phyloP scores from a whole-genome alignment of 1,284 basidiomycete genomes.

The Gymnopus androsaceus region DNA sequence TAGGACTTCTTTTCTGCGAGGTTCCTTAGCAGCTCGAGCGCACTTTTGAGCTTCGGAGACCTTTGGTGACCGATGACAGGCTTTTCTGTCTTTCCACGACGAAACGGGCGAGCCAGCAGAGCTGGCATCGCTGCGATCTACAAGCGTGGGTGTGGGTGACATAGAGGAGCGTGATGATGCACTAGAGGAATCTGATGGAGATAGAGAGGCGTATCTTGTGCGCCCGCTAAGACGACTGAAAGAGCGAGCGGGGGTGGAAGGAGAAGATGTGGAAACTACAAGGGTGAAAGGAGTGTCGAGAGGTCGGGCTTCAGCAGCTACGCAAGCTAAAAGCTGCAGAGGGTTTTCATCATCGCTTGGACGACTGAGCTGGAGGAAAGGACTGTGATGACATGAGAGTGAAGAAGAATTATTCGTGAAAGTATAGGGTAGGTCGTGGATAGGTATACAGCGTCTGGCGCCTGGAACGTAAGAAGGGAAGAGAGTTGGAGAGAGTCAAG shows the following conservation, averaged over 20 bases:
- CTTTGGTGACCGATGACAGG: conserved; percentile 17
- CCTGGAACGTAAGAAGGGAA: conserved; percentile 21
- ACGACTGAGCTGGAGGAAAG: not conserved
- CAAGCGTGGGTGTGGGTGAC: conserved; percentile 12
- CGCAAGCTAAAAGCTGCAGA: conserved; percentile 42
- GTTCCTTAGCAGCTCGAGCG: conserved; percentile 15
- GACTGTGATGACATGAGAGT: conserved; percentile 24
- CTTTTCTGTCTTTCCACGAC: conserved; percentile 8
- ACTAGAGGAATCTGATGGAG: conserved; percentile 5
- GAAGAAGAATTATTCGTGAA: conserved; percentile 27
- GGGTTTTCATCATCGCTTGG: conserved; percentile 25
- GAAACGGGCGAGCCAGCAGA: conserved; percentile 4
- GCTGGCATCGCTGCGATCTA: conserved; percentile 9
- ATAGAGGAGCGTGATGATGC: conserved; percentile 7
- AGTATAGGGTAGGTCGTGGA: conserved; percentile 17
- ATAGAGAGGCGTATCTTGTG: not conserved
- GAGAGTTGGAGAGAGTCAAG: conserved; percentile 12
- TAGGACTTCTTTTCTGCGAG: conserved; percentile 23
- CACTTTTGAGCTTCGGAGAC: conserved; percentile 12
- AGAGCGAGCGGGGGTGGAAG: conserved; percentile 15
- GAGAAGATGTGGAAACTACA: conserved; percentile 10
- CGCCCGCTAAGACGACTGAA: conserved; percentile 12
- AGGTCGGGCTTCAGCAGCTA: conserved; percentile 33
- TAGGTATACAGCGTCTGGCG: conserved; percentile 8
- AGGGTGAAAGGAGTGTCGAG: conserved; percentile 15